Evolutionary conservation across 441 rosid genomes (phyloP), one percentile per base, ranked within the genome.

Genomic region (Erodium texanum): DNA sequence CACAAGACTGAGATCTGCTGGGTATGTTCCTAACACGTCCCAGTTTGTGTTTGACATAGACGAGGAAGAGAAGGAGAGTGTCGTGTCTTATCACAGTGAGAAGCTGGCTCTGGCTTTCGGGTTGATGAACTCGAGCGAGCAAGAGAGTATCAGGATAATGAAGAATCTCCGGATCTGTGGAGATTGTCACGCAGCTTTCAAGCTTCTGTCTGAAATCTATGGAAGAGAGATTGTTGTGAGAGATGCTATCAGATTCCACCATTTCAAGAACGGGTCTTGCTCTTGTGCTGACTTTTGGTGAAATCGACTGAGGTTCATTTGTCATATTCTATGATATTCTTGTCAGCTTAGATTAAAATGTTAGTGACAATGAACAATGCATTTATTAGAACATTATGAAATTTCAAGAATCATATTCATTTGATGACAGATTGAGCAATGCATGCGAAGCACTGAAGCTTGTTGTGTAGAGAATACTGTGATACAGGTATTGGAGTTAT

Each of bases 201-300:
- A 75, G 69, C 70, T 73, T 23, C 67, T 80, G 24, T 70, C 79
- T 29, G 65, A 56, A 34, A 63, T 77, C 18, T 80, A 74, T 24
- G 1, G 19, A 11, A 72, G 75, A 56, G 75, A 75, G 50, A 70
- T 80, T 62, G 50, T 77, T 18, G 77, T 80, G 8, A 77, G 81
- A 70, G 81, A 80, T 67, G 68, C 79, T 19, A 63, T 69, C 19
- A 75, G 83, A 65, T 80, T 80, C 68, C 83, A 80, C 68, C 83
- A 75, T 72, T 80, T 80, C 75, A 73, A 64, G 72, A 66, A 68
- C n/a, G 81, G 81, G 43, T 62, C 65, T 52, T 80, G 81, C 75
- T 75, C 59, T 78, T 63, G 83, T 58, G 71, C 38, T 65, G 77
- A 73, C 62, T 77, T 77, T 56, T 74, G 79, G 79, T 77, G 62